Percentiles rank a stretch among this genome's conserved stretches.
phyloP scores from a whole-genome alignment of 495 filamentous ascomycete genomes.

The Penicillium parvum region DNA sequence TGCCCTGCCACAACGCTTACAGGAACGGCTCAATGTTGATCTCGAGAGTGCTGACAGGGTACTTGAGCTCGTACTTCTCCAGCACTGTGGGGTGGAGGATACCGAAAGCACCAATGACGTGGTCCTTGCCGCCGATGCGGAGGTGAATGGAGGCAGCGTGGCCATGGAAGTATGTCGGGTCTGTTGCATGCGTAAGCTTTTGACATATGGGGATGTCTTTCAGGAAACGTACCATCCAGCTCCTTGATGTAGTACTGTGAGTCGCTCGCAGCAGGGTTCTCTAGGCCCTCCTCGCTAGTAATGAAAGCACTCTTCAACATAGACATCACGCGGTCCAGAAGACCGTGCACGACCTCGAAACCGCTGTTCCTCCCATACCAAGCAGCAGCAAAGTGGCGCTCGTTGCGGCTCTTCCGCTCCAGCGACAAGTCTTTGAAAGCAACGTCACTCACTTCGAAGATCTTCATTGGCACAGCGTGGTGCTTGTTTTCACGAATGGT shows the following conservation, averaged over 20 bases:
- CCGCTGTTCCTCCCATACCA: conserved; percentile 93
- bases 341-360: conserved; percentile 93
- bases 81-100: conserved; percentile 90
- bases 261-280: conserved; percentile 49
- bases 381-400: conserved; percentile 91
- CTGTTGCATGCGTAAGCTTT: conserved; percentile 34
- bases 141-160: conserved; percentile 81
- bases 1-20: conserved; percentile 32
- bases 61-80: conserved; percentile 89
- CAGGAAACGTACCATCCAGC: conserved; percentile 61
- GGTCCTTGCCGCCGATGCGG: conserved; percentile 62
- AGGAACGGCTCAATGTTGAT: conserved; percentile 94
- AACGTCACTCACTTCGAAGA: conserved; percentile 91
- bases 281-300: conserved; percentile 65
- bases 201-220: not conserved
- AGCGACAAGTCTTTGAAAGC: conserved; percentile 74
- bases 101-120: conserved; percentile 80
- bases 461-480: conserved; percentile 82
- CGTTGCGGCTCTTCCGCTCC: conserved; percentile 85
- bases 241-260: conserved; percentile 89
- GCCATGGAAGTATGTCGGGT: conserved; percentile 86
- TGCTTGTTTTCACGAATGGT: conserved; percentile 93
- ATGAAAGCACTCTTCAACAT: conserved; percentile 87
- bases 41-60: conserved; percentile 92
- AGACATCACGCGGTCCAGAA: conserved; percentile 84